These are phyloP conservation scores for Drosera capensis DNA, from an alignment of 148 eudicot genomes.

Conservation along the genomic window DNA sequence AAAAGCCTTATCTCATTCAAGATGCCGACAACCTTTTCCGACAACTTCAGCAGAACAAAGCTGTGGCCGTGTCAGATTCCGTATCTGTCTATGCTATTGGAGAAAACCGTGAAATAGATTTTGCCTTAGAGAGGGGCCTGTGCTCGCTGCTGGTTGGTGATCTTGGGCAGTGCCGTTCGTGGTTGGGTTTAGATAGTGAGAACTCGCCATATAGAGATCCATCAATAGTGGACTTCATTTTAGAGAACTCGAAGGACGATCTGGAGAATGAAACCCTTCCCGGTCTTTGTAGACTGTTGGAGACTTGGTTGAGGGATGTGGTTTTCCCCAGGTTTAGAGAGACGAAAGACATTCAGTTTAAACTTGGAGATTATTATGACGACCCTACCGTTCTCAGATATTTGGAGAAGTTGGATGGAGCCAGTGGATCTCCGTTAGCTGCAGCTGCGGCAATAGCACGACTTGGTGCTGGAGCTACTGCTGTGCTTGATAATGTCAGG, in stretches of 20 bases:
- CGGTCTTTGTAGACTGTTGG: constrained; percentile 87
- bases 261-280: constrained; percentile 69
- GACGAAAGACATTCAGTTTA: constrained; percentile 46
- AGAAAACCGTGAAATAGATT: constrained; percentile 61
- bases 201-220: constrained; percentile 69
- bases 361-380: constrained; percentile 93
- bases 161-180: constrained; percentile 78
- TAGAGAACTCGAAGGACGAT: constrained; percentile 64
- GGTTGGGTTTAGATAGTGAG: constrained; percentile 82
- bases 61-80: constrained; percentile 33
- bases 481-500: constrained; percentile 79
- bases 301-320: constrained; percentile 95
- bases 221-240: constrained; percentile 54
- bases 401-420: constrained; percentile 72
- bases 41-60: constrained; percentile 84
- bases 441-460: constrained; percentile 94
- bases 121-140: constrained; percentile 88
- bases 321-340: constrained; percentile 93
- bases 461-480: constrained; percentile 89
- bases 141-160: constrained; percentile 96
- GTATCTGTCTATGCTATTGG: constrained; percentile 18
- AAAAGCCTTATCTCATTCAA: constrained; percentile 79
- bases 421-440: constrained; percentile 69
- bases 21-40: constrained; percentile 89
- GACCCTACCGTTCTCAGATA: constrained; percentile 83